Evolutionary conservation across 441 rosid species (phyloP), one percentile per base, ranked within the genome.

Genomic region (Jatropha podagrica): DNA sequence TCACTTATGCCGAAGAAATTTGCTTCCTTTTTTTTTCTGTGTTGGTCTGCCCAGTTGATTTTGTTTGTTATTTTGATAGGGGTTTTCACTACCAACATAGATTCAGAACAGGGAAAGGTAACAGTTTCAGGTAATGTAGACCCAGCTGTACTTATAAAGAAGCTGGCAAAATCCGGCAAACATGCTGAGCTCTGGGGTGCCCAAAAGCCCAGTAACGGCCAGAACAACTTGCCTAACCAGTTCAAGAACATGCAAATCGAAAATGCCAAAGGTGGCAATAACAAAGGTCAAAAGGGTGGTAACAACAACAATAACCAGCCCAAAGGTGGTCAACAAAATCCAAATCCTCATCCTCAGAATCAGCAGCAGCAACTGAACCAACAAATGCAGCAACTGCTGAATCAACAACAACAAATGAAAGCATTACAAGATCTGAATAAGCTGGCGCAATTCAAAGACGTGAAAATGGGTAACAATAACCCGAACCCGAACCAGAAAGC

Each of bases 111-210:
- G 74, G 97, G 97, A 78, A 93, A 88, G 86, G 99, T 95, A 54
- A 92, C 93, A 3, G 97, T 95, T 0, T 70, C 92, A 4, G 98
- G 98, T 46, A 83, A 85, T 78, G 93, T 91, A 69, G 90, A 90
- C 85, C 93, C 96, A 2, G 73, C 79, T 0, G 80, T 82, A 9
- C 94, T 95, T 15, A 88, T 93, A 80, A 86, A 86, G 84, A 93
- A 91, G 88, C 97, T 95, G 71, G 86, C 87, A 67, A 93, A 95
- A 83, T 87, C 94, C n/a, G 99, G 99, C 38, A 95, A 92, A 80
- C 94, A 89, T 83, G 98, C 96, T 51, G 99, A 91, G 83, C 81
- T 92, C 4, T 93, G 97, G 96, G 96, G 93, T 7, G 87, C 88
- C 10, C 83, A 75, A 4, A 88, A 90, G 79, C 77, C 77, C 5